phyloP scores from a whole-genome alignment of 768 basidiomycete genomes.

The Panaeolus papilionaceus region DNA sequence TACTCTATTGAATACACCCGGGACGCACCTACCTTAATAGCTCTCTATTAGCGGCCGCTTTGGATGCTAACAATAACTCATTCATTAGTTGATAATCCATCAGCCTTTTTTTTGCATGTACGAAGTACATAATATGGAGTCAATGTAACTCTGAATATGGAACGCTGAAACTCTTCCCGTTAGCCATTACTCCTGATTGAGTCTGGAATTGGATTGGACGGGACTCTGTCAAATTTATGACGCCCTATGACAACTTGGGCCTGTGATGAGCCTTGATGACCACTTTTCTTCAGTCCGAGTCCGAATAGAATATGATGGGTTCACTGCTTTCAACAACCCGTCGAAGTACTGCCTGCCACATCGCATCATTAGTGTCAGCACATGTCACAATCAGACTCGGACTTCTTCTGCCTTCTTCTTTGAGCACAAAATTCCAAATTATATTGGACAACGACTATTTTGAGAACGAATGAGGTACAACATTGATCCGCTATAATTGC shows the following conservation, averaged over 20 bases:
- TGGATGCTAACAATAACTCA: slow-evolving; percentile 1
- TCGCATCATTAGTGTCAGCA: slow-evolving; percentile 1
- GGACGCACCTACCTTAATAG: background rate
- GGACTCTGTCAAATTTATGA: slow-evolving; percentile 7
- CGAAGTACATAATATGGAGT: slow-evolving; percentile 14
- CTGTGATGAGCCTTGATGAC: background rate
- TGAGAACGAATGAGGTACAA: slow-evolving; percentile 3
- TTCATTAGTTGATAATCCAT: background rate
- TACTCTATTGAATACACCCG: background rate
- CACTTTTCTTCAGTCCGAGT: background rate
- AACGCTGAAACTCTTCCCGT: background rate
- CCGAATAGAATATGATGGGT: background rate
- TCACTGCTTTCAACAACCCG: background rate
- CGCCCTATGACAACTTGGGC: background rate
- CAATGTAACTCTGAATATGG: background rate
- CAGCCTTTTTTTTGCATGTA: background rate
- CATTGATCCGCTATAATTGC: slow-evolving; percentile 14
- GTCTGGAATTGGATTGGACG: background rate
- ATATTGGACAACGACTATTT: slow-evolving; percentile 8
- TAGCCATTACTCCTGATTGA: slow-evolving; percentile 1
- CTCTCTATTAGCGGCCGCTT: background rate
- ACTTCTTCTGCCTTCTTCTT: background rate
- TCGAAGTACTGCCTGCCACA: background rate
- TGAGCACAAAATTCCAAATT: slow-evolving; percentile 3
- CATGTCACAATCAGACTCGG: slow-evolving; percentile 5